Evolutionary conservation across 352 stramenopile genomes (phyloP).

Genomic region (Halophytophthora polymorphica): DNA sequence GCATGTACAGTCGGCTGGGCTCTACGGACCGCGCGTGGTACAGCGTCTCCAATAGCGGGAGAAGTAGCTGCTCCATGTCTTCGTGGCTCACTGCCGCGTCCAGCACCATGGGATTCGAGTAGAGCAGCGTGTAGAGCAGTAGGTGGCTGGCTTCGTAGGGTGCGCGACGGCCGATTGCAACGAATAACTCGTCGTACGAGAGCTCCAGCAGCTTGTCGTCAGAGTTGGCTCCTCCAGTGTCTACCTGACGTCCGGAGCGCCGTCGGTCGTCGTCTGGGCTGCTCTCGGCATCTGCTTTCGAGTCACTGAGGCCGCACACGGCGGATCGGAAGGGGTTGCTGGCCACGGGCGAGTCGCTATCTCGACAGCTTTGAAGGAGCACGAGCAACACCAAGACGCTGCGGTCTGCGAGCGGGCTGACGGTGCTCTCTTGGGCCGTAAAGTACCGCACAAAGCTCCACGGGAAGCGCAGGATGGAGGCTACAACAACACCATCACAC

Average conservation of each 20-base stretch:
- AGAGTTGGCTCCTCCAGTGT: conserved; percentile 3
- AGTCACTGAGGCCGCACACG: conserved; percentile 35
- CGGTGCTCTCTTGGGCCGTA: conserved; percentile 41
- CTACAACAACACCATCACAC: conserved; percentile 11
- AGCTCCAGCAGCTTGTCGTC: conserved; percentile 30
- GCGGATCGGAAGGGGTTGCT: conserved; percentile 69
- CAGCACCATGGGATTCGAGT: conserved; percentile 56
- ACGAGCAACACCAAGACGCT: conserved; percentile 66
- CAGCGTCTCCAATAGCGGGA: conserved; percentile 71
- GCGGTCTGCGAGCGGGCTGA: conserved; percentile 62
- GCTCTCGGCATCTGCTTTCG: conserved; percentile 24
- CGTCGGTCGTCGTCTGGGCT: conserved; percentile 28
- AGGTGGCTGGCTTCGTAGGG: conserved; percentile 67
- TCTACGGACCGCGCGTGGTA: conserved; percentile 64
- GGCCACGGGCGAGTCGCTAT: conserved; percentile 33
- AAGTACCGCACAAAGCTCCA: conserved; percentile 71
- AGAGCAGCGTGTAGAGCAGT: conserved; percentile 73
- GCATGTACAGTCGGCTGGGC: conserved; percentile 66
- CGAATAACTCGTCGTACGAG: conserved; percentile 52
- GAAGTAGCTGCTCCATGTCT: conserved; percentile 46
- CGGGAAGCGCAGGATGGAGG: conserved; percentile 62
- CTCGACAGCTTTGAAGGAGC: conserved; percentile 65
- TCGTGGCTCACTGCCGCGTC: conserved; percentile 39
- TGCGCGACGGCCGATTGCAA: conserved; percentile 43
- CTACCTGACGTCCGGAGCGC: conserved; percentile 14